phyloP scores from a whole-genome alignment of 2,329 filamentous ascomycete genomes.

The Aureobasidium namibiae region DNA sequence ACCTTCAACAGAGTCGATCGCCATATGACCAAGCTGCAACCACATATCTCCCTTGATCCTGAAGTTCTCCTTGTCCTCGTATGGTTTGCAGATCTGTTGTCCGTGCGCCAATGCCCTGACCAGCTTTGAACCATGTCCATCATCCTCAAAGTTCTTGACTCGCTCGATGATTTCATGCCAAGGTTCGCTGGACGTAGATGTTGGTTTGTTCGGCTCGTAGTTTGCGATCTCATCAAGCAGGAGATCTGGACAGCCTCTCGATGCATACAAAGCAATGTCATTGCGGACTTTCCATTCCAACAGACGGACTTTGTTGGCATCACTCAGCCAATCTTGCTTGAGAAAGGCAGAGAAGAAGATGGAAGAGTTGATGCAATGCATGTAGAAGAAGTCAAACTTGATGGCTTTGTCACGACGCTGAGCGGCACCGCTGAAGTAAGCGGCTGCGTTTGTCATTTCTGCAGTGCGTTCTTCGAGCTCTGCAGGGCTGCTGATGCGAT shows the following conservation, averaged over 20 bases:
- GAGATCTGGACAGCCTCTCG: slow-evolving; percentile 55
- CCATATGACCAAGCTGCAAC: slow-evolving; percentile 52
- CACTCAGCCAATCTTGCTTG: slow-evolving; percentile 51
- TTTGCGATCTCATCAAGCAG: slow-evolving; percentile 48
- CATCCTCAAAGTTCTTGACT: slow-evolving; percentile 51
- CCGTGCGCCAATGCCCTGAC: slow-evolving; percentile 61
- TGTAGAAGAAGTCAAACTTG: slow-evolving; percentile 73
- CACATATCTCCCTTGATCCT: slow-evolving; percentile 51
- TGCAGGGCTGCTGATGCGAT: slow-evolving; percentile 38
- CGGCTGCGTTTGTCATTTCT: slow-evolving; percentile 63
- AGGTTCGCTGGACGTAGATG: slow-evolving; percentile 20
- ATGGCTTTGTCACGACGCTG: slow-evolving; percentile 55
- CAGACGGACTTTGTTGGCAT: slow-evolving; percentile 55
- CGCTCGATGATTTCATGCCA: slow-evolving; percentile 40
- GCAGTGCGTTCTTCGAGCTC: slow-evolving; percentile 50
- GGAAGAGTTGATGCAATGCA: slow-evolving; percentile 66
- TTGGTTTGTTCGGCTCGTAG: slow-evolving; percentile 47
- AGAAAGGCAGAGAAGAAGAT: slow-evolving; percentile 64
- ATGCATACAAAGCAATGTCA: slow-evolving; percentile 67
- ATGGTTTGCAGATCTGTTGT: slow-evolving; percentile 43
- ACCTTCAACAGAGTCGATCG: slow-evolving; percentile 53
- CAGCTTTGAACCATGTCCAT: slow-evolving; percentile 76
- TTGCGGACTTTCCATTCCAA: slow-evolving; percentile 75
- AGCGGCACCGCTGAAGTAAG: slow-evolving; percentile 53
- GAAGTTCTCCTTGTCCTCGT: slow-evolving; percentile 38